phyloP scores from a whole-genome alignment of 257 asterid species.

The Solanum lignicaule region DNA sequence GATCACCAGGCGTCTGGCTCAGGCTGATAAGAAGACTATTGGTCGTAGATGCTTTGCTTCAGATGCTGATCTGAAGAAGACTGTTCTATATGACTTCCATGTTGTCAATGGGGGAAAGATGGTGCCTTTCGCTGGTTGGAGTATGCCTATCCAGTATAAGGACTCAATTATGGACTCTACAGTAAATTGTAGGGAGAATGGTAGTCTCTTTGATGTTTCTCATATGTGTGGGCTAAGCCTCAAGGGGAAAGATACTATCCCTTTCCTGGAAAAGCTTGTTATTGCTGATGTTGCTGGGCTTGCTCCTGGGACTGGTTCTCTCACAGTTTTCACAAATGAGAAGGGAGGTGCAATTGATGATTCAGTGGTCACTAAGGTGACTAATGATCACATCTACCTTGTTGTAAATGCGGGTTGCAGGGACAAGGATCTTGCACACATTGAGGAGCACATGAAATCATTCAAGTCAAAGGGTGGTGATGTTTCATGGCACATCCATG shows the following conservation, averaged over 20 bases:
- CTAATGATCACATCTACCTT: constrained; percentile 66
- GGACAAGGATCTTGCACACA: constrained; percentile 96
- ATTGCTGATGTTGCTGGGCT: constrained; percentile 94
- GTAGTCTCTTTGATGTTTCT: constrained; percentile 87
- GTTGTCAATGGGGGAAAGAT: constrained; percentile 90
- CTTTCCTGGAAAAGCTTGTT: constrained; percentile 92
- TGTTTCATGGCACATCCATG: constrained; percentile 98
- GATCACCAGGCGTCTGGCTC: constrained; percentile 71
- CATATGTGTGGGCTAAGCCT: constrained; percentile 99
- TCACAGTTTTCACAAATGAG: constrained; percentile 94
- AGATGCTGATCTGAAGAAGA: constrained; percentile 91
- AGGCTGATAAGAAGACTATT: constrained; percentile 55
- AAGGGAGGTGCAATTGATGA: constrained; percentile 98
- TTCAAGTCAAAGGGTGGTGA: constrained; percentile 85
- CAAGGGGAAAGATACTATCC: constrained; percentile 79
- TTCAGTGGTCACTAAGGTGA: constrained; percentile 85
- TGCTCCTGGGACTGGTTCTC: constrained; percentile 73
- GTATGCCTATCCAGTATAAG: constrained; percentile 99
- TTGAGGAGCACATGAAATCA: constrained; percentile 93
- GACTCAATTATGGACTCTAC: constrained; percentile 98
- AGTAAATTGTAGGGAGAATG: constrained; percentile 87
- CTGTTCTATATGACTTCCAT: constrained; percentile 84
- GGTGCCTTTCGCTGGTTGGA: constrained; percentile 99
- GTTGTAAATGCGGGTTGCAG: constrained; percentile 99
- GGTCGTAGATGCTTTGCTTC: constrained; percentile 82